phyloP scores from a whole-genome alignment of 352 stramenopile genomes.

The Phytophthora meadii region DNA sequence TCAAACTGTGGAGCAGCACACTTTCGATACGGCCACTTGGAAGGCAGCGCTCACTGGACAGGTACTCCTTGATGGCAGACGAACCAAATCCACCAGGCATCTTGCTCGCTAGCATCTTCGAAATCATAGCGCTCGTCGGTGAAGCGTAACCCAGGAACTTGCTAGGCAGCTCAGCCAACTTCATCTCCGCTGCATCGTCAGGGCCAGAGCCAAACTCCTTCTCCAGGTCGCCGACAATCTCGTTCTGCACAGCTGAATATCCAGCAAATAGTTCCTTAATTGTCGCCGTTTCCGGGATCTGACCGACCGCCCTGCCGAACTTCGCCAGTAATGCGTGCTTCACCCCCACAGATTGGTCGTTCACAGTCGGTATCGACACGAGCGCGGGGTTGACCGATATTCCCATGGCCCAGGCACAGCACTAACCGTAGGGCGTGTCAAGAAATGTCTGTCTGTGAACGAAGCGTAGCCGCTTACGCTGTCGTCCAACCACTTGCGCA shows the following conservation, averaged over 20 bases:
- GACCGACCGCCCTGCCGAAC: slow-evolving; percentile 71
- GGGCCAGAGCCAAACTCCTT: slow-evolving; percentile 82
- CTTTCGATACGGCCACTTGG: slow-evolving; percentile 75
- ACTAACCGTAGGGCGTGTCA: slow-evolving; percentile 41
- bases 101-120: slow-evolving; percentile 82
- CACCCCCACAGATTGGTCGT: slow-evolving; percentile 68
- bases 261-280: slow-evolving; percentile 86
- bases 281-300: slow-evolving; percentile 65
- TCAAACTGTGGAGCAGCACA: slow-evolving; percentile 77
- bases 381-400: slow-evolving; percentile 48
- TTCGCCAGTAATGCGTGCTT: slow-evolving; percentile 83
- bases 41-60: slow-evolving; percentile 75
- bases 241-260: slow-evolving; percentile 90
- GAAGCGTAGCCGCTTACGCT: slow-evolving; percentile 70
- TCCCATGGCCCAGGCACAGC: slow-evolving; percentile 36
- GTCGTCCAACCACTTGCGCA: slow-evolving; percentile 83
- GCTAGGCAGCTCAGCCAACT: slow-evolving; percentile 69
- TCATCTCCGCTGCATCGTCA: slow-evolving; percentile 82
- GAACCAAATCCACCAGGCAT: slow-evolving; percentile 87
- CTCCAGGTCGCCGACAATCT: slow-evolving; percentile 87
- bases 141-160: slow-evolving; percentile 77
- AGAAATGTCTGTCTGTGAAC: slow-evolving; percentile 51
- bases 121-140: slow-evolving; percentile 73
- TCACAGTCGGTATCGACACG: slow-evolving; percentile 61
- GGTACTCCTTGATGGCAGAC: slow-evolving; percentile 75